Conservation (phyloP, 2,329 filamentous ascomycete genomes). For the Alternaria angustiovoidea region DNA sequence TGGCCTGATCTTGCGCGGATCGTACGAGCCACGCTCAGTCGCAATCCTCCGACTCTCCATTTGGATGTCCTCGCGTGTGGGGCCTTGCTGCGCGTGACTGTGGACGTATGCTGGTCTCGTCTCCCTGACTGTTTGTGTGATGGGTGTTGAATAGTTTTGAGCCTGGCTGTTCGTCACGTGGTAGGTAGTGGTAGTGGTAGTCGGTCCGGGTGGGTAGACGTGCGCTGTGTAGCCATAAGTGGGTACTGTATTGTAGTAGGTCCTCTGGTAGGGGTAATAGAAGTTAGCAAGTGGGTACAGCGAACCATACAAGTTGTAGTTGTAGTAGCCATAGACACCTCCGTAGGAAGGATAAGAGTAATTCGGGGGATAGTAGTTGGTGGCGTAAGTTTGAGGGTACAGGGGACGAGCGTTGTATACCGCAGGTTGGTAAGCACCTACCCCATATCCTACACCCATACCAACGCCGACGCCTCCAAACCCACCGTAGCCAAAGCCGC, state of each 20-base stretch:
- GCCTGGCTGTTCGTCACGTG: slow-evolving; percentile 36
- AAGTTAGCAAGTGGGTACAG: slow-evolving; percentile 48
- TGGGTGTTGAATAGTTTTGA: slow-evolving; percentile 6
- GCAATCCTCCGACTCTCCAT: slow-evolving; percentile 42
- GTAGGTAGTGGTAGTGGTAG: slow-evolving; percentile 33
- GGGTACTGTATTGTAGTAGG: slow-evolving; percentile 37
- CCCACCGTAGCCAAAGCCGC: slow-evolving; percentile 25
- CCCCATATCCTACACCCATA: slow-evolving; percentile 27
- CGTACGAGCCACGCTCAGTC: slow-evolving; percentile 43
- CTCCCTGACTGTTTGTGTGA: slow-evolving; percentile 16
- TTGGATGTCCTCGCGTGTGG: slow-evolving; percentile 38
- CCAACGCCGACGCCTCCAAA: slow-evolving; percentile 17
- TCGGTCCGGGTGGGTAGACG: slow-evolving; percentile 33
- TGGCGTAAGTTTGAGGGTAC: slow-evolving; percentile 28
- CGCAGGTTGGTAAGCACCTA: slow-evolving; percentile 32
- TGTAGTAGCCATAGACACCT: slow-evolving; percentile 36
- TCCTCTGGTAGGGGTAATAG: slow-evolving; percentile 43
- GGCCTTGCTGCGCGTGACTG: slow-evolving; percentile 5
- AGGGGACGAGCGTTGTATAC: slow-evolving; percentile 36
- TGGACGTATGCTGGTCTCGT: slow-evolving; percentile 25
- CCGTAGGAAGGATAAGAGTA: slow-evolving; percentile 26
- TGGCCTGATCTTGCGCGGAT: slow-evolving; percentile 41
- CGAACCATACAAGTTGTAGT: slow-evolving; percentile 34
- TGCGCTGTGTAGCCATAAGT: slow-evolving; percentile 34
- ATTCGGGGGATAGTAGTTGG: slow-evolving; percentile 15